Conservation (phyloP, 169 alveolate genomes). For the Plasmodium relictum region DNA sequence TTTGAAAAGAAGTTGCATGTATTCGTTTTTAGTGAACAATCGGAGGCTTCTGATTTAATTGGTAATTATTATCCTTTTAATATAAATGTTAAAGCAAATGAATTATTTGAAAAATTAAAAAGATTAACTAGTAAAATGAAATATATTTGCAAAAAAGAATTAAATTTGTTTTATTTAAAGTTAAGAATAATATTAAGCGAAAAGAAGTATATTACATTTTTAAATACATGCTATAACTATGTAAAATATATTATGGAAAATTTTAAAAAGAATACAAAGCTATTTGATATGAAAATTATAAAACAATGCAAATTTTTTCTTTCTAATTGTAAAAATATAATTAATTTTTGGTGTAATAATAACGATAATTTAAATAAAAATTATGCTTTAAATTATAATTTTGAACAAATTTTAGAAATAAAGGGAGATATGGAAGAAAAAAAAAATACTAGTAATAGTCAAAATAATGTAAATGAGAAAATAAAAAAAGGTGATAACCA, state of each 20-base stretch:
- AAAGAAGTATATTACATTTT: conserved; percentile 63
- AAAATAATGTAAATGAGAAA: conserved; percentile 5
- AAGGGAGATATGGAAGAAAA: not conserved
- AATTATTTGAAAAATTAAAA: conserved; percentile 33
- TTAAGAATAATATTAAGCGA: conserved; percentile 49
- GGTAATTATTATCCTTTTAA: conserved; percentile 90
- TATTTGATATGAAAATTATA: conserved; percentile 55
- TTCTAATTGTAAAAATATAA: conserved; percentile 21
- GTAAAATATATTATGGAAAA: conserved; percentile 4
- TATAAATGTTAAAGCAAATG: conserved; percentile 68
- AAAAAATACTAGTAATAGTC: not conserved
- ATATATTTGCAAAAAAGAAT: conserved; percentile 16
- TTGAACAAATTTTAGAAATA: conserved; percentile 11
- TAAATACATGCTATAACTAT: conserved; percentile 63
- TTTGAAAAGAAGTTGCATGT: conserved; percentile 92
- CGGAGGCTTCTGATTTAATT: conserved; percentile 93
- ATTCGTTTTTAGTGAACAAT: conserved; percentile 93
- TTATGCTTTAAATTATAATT: conserved; percentile 21
- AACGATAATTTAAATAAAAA: conserved; percentile 10
- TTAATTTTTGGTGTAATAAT: conserved; percentile 42
- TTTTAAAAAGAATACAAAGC: conserved; percentile 27
- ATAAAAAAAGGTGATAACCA: not conserved
- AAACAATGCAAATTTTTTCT: conserved; percentile 15
- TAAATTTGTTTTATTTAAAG: conserved; percentile 36
- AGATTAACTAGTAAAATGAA: conserved; percentile 16